Base-by-base conservation (phyloP, 352 stramenopile genomes). In the Globisporangium iwayamae region DNA sequence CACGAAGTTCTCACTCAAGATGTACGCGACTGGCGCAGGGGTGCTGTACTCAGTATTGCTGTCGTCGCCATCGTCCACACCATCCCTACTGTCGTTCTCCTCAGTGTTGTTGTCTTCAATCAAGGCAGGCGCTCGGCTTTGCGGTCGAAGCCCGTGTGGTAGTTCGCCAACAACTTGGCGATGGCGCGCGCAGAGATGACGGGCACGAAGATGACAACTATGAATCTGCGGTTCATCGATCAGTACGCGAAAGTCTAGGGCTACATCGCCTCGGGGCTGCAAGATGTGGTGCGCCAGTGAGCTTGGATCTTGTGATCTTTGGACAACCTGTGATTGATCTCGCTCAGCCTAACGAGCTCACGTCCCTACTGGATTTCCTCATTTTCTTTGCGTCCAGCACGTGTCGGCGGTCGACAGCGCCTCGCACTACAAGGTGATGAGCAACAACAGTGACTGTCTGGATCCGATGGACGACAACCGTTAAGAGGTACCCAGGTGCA, bases 161-260 rank as follows among this genome's bases (percentile, higher is more conserved):
- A 25, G 0, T 25, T 80, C 54, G 32, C 50, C 9, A 25, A 51
- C 11, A 65, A 70, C 11, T 20, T 80, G 1, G 58, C 60, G 18
- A 72, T 66, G 10, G 73, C 76, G 28, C 55, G 55, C 14, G 13
- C 13, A 4, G 25, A 61, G 30, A 9, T 61, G 14, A 32, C 9
- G 25, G 39, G 56, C 22, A 16, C 18, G 25, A 45, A 16, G 9
- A 28, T 30, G 56, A 34, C 38, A 1, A 4, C 13, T 6, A n/a
- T 46, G 39, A 46, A 0, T n/a, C 39, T 3, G 20, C 4, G 16
- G 39, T 18, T 20, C 14, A 14, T 56, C 28, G 25, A 47, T 22
- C 39, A 39, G 2, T 43, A 52, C 14, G 56, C 38, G 13, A 39
- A 39, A 16, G 22, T 6, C 25, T 8, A 16, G 14, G 22, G 56